Base-by-base conservation (phyloP, 768 basidiomycete genomes). In the Pleurotus citrinopileatus region DNA sequence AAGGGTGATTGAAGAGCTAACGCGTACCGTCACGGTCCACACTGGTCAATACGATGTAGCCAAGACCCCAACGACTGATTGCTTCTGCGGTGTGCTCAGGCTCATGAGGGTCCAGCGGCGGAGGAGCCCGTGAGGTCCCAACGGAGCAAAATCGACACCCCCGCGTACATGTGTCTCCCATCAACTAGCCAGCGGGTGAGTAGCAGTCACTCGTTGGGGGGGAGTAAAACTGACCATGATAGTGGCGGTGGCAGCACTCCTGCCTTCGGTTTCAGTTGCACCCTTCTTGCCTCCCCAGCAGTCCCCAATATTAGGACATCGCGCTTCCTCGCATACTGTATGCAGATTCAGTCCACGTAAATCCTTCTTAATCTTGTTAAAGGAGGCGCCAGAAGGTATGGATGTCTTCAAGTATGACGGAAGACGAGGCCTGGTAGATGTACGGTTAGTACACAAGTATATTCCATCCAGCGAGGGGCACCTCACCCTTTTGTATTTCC, bases 291-390 rank as follows among this genome's bases (percentile, higher is more conserved):
- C 94, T 37, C 97, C 94, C 97, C 97, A 99, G 64, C 97, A 99
- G 64, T 98, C 96, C n/a, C 96, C 97, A 53, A 99, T 98, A 64
- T 99, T 99, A 0, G 97, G 97, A 75, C 97, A 99, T 58, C 95
- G 81, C 29, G 97, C 97, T 68, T 99, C 97, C 70, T 99, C 97
- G 64, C 97, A 99, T 2, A 99, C 97, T 0, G 97, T 99, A 64
- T 97, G 94, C 44, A 99, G 75, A 6, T 83, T 83, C 2, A 99
- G 80, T 1, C 95, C 96, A 50, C 97, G 78, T 12, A 99, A 78
- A 69, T 99, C 97, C 60, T 88, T 91, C 80, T 96, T 98, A 59
- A 99, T 98, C 64, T 84, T 91, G 59, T 82, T 87, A 69, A 88
- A 99, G 2, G 94, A 93, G 9, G 77, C 75, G 26, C 94, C 91